A percentile compares a stretch with the other conserved stretches of the same genome.
These are phyloP conservation scores for Rhizopogon vulgaris DNA, from an alignment of 768 basidiomycete species.

Conservation along the genomic window DNA sequence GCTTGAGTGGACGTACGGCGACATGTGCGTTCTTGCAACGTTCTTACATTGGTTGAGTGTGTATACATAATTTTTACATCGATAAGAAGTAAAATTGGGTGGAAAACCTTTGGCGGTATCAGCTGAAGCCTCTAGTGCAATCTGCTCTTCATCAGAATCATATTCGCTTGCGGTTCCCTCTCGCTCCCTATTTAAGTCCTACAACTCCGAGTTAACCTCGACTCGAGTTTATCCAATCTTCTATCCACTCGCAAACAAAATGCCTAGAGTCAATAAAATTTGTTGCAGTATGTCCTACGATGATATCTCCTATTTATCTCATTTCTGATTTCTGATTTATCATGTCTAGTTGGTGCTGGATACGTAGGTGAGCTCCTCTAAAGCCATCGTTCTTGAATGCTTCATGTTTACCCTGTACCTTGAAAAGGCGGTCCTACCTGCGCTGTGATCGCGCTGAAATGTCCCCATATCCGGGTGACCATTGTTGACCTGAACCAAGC, in stretches of 20 bases:
- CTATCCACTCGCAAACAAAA: slow-evolving; percentile 1
- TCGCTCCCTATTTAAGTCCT: neutral
- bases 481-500: slow-evolving; percentile 97
- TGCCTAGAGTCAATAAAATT: slow-evolving; percentile 66
- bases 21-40: too few species aligned
- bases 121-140: too few species aligned
- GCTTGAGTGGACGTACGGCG: too few species aligned
- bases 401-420: slow-evolving; percentile 12
- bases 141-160: too few species aligned
- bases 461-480: slow-evolving; percentile 89
- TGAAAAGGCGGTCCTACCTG: slow-evolving; percentile 84
- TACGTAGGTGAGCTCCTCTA: slow-evolving; percentile 70
- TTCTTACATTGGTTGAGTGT: too few species aligned
- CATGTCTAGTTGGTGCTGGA: slow-evolving; percentile 68
- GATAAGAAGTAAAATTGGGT: too few species aligned
- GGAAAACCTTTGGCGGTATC: too few species aligned
- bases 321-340: slow-evolving; percentile 10
- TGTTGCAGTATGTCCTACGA: slow-evolving; percentile 71
- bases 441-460: slow-evolving; percentile 90
- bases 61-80: too few species aligned
- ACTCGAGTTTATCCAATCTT: neutral
- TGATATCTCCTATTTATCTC: neutral
- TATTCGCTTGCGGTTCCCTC: neutral
- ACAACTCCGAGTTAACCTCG: neutral
- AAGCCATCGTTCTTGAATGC: neutral